These are phyloP conservation scores for Plasmodium reichenowi DNA, from an alignment of 169 alveolate species.

Conservation along the genomic window DNA sequence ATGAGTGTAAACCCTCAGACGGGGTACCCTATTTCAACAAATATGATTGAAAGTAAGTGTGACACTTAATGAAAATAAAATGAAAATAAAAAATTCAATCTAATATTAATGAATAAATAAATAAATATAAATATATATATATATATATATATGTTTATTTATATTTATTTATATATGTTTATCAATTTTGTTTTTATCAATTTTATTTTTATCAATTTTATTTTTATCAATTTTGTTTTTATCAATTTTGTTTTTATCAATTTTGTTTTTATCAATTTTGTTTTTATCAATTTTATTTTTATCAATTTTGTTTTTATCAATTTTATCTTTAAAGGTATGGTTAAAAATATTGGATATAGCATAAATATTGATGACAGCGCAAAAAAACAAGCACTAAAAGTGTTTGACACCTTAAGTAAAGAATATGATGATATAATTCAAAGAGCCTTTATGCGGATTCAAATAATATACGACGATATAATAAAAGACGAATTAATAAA, in stretches of 20 bases:
- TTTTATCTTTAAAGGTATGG: conserved; percentile 49
- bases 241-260: too few relatives aligned
- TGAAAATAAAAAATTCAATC: neutral
- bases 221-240: too few relatives aligned
- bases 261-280: too few relatives aligned
- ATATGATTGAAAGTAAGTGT: conserved; percentile 86
- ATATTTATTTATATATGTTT: neutral
- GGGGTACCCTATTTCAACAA: conserved; percentile 89
- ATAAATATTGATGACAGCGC: conserved; percentile 87
- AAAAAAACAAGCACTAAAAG: conserved; percentile 89
- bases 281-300: too few relatives aligned
- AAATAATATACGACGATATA: conserved; percentile 71
- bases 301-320: too few relatives aligned
- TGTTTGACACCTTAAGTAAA: conserved; percentile 84
- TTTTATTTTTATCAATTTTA: neutral
- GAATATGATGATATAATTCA: conserved; percentile 87
- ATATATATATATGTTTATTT: neutral
- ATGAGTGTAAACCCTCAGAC: conserved; percentile 90
- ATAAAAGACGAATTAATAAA: conserved; percentile 77
- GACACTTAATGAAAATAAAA: too few relatives aligned
- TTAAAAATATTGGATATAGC: conserved; percentile 84
- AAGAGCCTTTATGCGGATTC: conserved; percentile 87
- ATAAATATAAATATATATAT: conserved; percentile 9
- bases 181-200: neutral
- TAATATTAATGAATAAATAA: neutral